Evolutionary conservation across 352 stramenopile genomes (phyloP).

Genomic region (Phytophthora chlamydospora): DNA sequence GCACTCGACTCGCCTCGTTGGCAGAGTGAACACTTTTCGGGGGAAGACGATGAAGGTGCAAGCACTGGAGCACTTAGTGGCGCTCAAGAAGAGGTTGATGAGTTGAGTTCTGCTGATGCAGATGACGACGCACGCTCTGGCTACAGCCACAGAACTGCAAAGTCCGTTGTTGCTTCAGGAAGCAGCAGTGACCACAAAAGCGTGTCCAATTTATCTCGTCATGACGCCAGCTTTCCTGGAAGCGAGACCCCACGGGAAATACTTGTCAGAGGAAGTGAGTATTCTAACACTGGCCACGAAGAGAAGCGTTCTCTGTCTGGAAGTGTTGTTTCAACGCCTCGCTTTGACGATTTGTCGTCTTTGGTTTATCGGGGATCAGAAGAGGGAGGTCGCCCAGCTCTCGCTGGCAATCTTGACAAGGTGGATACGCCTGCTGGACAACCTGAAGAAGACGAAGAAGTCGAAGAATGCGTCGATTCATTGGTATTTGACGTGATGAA

Average conservation of each 20-base stretch:
- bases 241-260: slow-evolving; percentile 31
- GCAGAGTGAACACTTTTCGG: slow-evolving; percentile 23
- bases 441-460: slow-evolving; percentile 45
- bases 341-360: slow-evolving; percentile 41
- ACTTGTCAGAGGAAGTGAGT: slow-evolving; percentile 18
- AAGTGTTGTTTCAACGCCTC: slow-evolving; percentile 21
- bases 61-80: slow-evolving; percentile 1
- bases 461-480: slow-evolving; percentile 48
- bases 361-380: slow-evolving; percentile 33
- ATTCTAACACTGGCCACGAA: slow-evolving; percentile 1
- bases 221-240: slow-evolving; percentile 18
- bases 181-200: slow-evolving; percentile 24
- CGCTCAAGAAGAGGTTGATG: slow-evolving; percentile 7
- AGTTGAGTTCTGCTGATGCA: slow-evolving; percentile 12
- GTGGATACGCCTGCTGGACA: slow-evolving; percentile 7
- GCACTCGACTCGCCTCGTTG: slow-evolving; percentile 22
- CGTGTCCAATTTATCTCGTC: slow-evolving; percentile 9
- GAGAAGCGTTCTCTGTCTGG: slow-evolving; percentile 27
- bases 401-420: slow-evolving; percentile 6
- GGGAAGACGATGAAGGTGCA: slow-evolving; percentile 17
- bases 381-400: slow-evolving; percentile 6
- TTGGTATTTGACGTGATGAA: slow-evolving; percentile 57
- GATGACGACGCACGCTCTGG: slow-evolving; percentile 18
- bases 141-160: slow-evolving; percentile 13
- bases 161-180: slow-evolving; percentile 15